Conservation (phyloP, 2,329 filamentous ascomycete genomes). For the Exophiala mesophila region DNA sequence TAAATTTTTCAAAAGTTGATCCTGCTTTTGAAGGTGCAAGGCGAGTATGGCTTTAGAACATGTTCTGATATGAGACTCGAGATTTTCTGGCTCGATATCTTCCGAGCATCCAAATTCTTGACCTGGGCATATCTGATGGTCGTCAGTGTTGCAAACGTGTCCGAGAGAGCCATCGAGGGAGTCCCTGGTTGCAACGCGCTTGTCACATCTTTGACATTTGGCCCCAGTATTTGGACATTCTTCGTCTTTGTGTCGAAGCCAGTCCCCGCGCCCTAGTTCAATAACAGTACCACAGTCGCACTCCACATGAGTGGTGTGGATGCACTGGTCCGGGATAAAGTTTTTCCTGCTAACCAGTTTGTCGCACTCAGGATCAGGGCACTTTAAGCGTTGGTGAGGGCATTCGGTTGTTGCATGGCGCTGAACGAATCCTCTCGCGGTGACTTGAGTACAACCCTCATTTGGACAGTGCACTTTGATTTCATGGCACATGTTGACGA, state of each 20-base stretch:
- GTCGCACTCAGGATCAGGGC: slow-evolving; percentile 47
- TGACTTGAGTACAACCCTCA: slow-evolving; percentile 50
- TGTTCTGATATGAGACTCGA: slow-evolving; percentile 40
- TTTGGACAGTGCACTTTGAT: slow-evolving; percentile 57
- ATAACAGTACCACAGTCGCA: slow-evolving; percentile 27
- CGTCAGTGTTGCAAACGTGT: slow-evolving; percentile 28
- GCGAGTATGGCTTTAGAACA: slow-evolving; percentile 49
- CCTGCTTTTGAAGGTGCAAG: slow-evolving; percentile 42
- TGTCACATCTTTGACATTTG: slow-evolving; percentile 15
- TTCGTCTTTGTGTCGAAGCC: slow-evolving; percentile 26
- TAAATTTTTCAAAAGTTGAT: slow-evolving; percentile 40
- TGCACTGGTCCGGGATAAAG: slow-evolving; percentile 29
- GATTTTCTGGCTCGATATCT: slow-evolving; percentile 34
- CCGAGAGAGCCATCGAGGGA: slow-evolving; percentile 14
- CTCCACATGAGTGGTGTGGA: slow-evolving; percentile 25
- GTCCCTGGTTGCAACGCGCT: slow-evolving; percentile 20
- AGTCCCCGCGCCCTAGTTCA: slow-evolving; percentile 24
- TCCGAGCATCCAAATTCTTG: slow-evolving; percentile 39
- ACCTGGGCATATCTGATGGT: slow-evolving; percentile 23
- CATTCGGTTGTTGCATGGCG: slow-evolving; percentile 59
- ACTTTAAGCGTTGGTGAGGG: slow-evolving; percentile 50
- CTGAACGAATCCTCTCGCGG: slow-evolving; percentile 54
- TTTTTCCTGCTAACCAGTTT: slow-evolving; percentile 53
- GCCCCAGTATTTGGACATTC: slow-evolving; percentile 24
- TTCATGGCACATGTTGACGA: slow-evolving; percentile 59